A percentile compares a stretch with the other conserved stretches of the same genome.
These are phyloP conservation scores for Wallacemonas rigidus DNA, from an alignment of 208 protist species.

Conservation along the genomic window DNA sequence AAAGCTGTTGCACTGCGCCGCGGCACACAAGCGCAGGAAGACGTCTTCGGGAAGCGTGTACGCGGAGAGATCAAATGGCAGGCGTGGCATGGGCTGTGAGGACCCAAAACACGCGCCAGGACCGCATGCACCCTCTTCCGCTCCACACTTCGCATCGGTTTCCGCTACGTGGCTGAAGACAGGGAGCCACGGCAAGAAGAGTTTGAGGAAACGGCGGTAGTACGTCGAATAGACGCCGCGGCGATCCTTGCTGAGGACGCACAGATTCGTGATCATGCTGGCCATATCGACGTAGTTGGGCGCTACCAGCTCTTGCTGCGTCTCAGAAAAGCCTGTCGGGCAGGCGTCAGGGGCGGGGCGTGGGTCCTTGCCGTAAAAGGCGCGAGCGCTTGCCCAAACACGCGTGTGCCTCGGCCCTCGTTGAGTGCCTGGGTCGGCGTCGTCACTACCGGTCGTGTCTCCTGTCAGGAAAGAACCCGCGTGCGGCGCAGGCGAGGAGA, in stretches of 20 bases:
- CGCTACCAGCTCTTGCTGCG: constrained; percentile 1
- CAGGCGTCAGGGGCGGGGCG: too few relatives aligned
- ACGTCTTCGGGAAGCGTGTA: constrained; percentile 31
- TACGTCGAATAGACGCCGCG: constrained; percentile 41
- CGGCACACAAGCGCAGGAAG: constrained; percentile 60
- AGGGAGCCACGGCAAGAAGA: constrained; percentile 42
- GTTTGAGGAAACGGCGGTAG: constrained; percentile 60
- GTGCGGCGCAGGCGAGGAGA: too few relatives aligned
- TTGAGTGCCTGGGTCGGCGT: too few relatives aligned
- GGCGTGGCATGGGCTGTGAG: background rate
- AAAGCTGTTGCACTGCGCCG: constrained; percentile 72
- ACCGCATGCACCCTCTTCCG: background rate
- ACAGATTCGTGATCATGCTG: constrained; percentile 62
- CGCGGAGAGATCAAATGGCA: background rate
- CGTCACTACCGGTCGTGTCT: too few relatives aligned
- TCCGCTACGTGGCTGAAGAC: background rate
- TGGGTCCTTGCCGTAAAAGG: too few relatives aligned
- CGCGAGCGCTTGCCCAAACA: too few relatives aligned
- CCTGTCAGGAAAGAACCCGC: too few relatives aligned
- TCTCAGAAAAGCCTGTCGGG: too few relatives aligned
- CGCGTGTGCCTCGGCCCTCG: too few relatives aligned
- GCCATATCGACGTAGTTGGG: constrained; percentile 44
- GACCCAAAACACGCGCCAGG: background rate
- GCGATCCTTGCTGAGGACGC: constrained; percentile 56
- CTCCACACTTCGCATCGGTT: too few relatives aligned